Evolutionary conservation across 331 rosid genomes (phyloP).

Genomic region (Acacia pycnantha): DNA sequence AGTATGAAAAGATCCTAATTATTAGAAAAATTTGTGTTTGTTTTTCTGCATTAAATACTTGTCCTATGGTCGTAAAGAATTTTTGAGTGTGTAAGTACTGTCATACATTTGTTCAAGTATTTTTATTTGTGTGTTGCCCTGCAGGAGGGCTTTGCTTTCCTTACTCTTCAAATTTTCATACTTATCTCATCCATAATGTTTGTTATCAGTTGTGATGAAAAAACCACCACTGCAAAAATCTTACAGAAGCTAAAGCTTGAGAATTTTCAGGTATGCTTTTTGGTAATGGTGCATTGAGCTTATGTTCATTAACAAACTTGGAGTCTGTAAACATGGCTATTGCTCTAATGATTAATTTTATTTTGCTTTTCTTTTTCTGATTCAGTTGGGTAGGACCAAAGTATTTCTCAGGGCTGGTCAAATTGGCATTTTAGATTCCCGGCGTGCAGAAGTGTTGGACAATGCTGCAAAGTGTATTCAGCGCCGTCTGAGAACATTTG

Average conservation of each 20-base stretch:
- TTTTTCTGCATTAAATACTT: neutral
- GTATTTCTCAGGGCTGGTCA: constrained; percentile 97
- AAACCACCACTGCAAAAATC: constrained; percentile 60
- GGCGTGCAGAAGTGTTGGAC: constrained; percentile 84
- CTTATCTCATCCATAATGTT: constrained; percentile 6
- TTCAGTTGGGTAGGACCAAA: constrained; percentile 88
- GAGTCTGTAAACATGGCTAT: neutral
- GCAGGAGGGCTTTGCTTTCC: neutral
- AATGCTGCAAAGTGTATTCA: constrained; percentile 80
- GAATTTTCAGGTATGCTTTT: constrained; percentile 74
- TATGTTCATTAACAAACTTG: constrained; percentile 21
- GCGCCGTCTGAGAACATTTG: constrained; percentile 59
- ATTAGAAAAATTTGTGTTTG: neutral
- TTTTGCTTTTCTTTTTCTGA: constrained; percentile 17
- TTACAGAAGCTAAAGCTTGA: constrained; percentile 72
- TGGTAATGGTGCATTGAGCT: constrained; percentile 3
- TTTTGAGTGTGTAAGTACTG: constrained; percentile 4
- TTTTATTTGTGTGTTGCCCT: neutral
- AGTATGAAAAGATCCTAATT: neutral
- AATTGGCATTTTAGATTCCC: constrained; percentile 87
- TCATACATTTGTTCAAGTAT: constrained; percentile 7
- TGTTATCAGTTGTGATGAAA: constrained; percentile 72
- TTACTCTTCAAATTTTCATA: neutral
- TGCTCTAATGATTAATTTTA: constrained; percentile 19
- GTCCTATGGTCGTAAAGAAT: neutral